Conservation (phyloP, 2,329 filamentous ascomycete genomes). For the Pseudohalonectria lignicola region DNA sequence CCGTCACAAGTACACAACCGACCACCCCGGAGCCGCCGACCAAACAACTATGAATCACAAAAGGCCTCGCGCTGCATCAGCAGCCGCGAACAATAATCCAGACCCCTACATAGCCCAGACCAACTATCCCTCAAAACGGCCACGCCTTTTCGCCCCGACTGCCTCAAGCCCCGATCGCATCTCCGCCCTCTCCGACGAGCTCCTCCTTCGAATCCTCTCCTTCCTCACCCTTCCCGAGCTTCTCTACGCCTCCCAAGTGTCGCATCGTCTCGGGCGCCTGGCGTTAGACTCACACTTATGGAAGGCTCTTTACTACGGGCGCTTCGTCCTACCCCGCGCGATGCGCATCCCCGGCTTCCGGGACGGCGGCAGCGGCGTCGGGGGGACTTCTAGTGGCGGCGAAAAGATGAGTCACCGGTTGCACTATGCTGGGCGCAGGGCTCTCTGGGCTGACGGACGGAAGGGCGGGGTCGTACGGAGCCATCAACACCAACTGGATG, state of each 20-base stretch:
- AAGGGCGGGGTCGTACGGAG: slow-evolving; percentile 38
- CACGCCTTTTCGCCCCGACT: no score
- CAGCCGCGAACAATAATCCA: no score
- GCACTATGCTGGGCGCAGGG: slow-evolving; percentile 30
- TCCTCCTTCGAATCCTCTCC: slow-evolving; percentile 74
- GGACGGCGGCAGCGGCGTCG: slow-evolving; percentile 16
- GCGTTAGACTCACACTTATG: slow-evolving; percentile 79
- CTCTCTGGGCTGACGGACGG: slow-evolving; percentile 34
- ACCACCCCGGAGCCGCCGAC: no score
- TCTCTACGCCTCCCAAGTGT: slow-evolving; percentile 53
- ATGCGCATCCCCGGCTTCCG: slow-evolving; percentile 61
- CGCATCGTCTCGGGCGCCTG: slow-evolving; percentile 61
- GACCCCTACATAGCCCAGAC: no score
- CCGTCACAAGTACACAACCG: no score
- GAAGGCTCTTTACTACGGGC: slow-evolving; percentile 79
- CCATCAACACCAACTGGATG: slow-evolving; percentile 6
- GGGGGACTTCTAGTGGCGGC: slow-evolving; percentile 8
- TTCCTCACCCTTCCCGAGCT: slow-evolving; percentile 62
- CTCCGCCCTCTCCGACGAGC: slow-evolving; percentile 72
- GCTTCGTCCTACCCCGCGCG: slow-evolving; percentile 75
- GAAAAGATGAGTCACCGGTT: slow-evolving; percentile 19
- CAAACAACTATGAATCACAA: no score
- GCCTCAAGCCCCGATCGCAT: slow-evolving; percentile 54
- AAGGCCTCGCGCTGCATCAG: no score
- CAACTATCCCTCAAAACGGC: no score